These are phyloP conservation scores for Fusarium verticillioides DNA, from an alignment of 2,329 filamentous ascomycete species.

Conservation along the genomic window DNA sequence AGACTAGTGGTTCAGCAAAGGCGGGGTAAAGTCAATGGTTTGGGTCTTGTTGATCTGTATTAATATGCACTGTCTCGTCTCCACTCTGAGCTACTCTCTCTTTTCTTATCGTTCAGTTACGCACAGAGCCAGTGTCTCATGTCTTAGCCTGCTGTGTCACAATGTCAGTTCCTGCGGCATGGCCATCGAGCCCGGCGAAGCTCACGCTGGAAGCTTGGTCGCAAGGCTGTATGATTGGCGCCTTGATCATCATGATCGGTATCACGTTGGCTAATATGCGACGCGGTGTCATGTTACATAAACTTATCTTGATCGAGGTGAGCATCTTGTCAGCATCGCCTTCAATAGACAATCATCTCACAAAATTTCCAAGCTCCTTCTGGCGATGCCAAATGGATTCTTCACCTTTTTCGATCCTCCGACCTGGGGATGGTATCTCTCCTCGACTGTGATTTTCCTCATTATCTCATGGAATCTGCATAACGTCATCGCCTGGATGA, in stretches of 20 bases:
- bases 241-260: constrained; percentile 59
- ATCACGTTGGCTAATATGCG: constrained; percentile 63
- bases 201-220: constrained; percentile 58
- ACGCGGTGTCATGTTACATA: constrained; percentile 58
- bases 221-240: constrained; percentile 60
- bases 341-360: neutral
- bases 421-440: constrained; percentile 72
- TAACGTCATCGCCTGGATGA: constrained; percentile 75
- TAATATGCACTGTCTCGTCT: neutral
- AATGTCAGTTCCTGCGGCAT: constrained; percentile 5
- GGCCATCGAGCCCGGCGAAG: constrained; percentile 20
- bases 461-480: constrained; percentile 73
- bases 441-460: constrained; percentile 67
- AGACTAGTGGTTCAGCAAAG: neutral
- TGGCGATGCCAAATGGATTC: constrained; percentile 67
- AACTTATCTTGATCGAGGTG: constrained; percentile 62
- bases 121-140: neutral
- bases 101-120: neutral
- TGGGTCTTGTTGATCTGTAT: neutral
- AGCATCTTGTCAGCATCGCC: neutral
- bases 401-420: constrained; percentile 66
- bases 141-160: neutral
- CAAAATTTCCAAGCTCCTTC: constrained; percentile 56
- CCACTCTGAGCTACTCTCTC: neutral
- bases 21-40: neutral